Percentiles rank a stretch among this genome's conserved stretches.
phyloP scores from a whole-genome alignment of 192 early-diverging fungal genomes.

The Podila horticola region DNA sequence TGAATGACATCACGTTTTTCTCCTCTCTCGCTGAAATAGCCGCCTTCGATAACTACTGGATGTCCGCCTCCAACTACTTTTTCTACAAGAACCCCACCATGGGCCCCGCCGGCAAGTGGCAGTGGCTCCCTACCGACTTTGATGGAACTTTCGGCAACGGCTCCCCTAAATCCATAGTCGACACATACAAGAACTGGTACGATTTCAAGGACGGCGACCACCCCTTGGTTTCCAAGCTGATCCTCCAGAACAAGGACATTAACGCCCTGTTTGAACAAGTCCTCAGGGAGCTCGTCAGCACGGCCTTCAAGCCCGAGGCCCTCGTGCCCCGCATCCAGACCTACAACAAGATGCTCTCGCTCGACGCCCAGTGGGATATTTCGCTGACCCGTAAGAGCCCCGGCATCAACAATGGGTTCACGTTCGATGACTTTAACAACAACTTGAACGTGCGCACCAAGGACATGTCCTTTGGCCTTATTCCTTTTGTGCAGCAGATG shows the following conservation, averaged over 20 bases:
- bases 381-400: not conserved
- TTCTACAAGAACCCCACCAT: conserved; percentile 17
- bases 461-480: conserved; percentile 4
- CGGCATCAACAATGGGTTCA: conserved; percentile 10
- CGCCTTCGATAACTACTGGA: conserved; percentile 22
- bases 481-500: not conserved
- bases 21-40: no score
- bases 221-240: conserved; percentile 11
- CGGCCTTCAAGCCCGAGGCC: conserved; percentile 22
- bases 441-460: conserved; percentile 13
- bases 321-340: conserved; percentile 8
- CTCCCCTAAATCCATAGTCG: not conserved
- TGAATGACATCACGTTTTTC: no score
- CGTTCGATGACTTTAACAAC: conserved; percentile 22
- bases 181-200: conserved; percentile 10
- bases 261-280: conserved; percentile 2
- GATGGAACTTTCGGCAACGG: conserved; percentile 21
- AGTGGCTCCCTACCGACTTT: conserved; percentile 18
- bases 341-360: conserved; percentile 23
- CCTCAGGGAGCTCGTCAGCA: conserved; percentile 7
- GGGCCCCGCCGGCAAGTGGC: conserved; percentile 14
- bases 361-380: conserved; percentile 20
- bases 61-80: conserved; percentile 15
- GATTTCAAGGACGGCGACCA: not conserved
- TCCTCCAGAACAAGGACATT: conserved; percentile 14